Conservation (phyloP, 2,329 filamentous ascomycete genomes). For the Scedosporium aurantiacum region DNA sequence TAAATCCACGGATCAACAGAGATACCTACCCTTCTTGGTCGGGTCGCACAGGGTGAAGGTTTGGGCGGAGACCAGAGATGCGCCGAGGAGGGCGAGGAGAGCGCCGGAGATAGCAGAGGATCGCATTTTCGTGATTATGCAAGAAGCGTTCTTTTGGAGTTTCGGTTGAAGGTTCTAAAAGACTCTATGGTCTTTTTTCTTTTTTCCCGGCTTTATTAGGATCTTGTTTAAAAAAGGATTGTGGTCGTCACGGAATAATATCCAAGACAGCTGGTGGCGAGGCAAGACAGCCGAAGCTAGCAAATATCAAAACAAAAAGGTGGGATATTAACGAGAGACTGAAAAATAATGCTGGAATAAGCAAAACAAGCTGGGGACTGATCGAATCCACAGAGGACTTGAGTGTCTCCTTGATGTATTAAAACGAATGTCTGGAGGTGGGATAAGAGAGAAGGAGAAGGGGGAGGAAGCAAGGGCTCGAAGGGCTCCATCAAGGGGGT, state of each 20-base stretch:
- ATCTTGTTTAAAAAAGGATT: neutral
- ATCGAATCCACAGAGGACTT: neutral
- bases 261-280: neutral
- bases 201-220: neutral
- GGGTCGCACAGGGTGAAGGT: slow-evolving; percentile 47
- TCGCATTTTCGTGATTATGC: slow-evolving; percentile 10
- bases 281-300: neutral
- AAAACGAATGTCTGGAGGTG: neutral
- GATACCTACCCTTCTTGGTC: slow-evolving; percentile 33
- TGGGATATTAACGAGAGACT: slow-evolving; percentile 4
- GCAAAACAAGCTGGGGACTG: neutral
- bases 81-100: slow-evolving; percentile 31
- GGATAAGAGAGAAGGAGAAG: neutral
- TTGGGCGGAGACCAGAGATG: slow-evolving; percentile 37
- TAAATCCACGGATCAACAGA: neutral
- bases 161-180: neutral
- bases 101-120: slow-evolving; percentile 34
- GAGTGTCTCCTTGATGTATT: neutral
- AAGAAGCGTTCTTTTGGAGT: neutral
- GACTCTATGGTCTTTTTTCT: neutral
- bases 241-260: neutral
- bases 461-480: neutral
- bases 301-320: neutral
- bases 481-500: neutral
- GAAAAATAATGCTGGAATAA: neutral